These are phyloP conservation scores for Globisporangium rhizosaccharum DNA, from an alignment of 352 stramenopile genomes.

Conservation along the genomic window DNA sequence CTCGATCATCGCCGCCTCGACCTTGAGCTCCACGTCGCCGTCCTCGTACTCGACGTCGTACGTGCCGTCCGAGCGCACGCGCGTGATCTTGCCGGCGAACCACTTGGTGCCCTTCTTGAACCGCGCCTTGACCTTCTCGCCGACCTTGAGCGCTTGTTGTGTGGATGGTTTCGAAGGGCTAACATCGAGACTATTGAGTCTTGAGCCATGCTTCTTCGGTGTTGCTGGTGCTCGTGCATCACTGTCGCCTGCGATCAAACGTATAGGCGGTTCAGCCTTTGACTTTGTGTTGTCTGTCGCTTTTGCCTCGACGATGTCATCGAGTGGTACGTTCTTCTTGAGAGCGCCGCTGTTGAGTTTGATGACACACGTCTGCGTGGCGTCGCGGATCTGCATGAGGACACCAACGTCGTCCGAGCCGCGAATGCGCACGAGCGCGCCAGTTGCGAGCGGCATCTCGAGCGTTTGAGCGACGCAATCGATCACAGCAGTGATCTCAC, in stretches of 20 bases:
- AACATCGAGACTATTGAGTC: no score
- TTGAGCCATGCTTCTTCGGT: no score
- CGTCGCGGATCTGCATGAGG: constrained; percentile 57
- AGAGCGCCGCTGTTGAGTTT: constrained; percentile 59
- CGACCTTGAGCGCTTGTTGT: no score
- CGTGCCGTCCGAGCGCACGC: constrained; percentile 52
- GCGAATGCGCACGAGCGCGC: constrained; percentile 50
- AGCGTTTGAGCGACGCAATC: no score
- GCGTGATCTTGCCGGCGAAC: constrained; percentile 55
- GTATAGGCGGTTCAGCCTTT: neutral
- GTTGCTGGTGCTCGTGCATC: no score
- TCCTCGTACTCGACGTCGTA: constrained; percentile 69
- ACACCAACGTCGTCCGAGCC: constrained; percentile 46
- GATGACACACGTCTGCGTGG: constrained; percentile 59
- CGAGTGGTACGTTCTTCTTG: constrained; percentile 64
- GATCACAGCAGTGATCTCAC: no score
- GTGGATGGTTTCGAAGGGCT: no score
- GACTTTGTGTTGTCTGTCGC: constrained; percentile 23
- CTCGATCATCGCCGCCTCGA: constrained; percentile 28
- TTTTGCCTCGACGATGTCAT: constrained; percentile 45
- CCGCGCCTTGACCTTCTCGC: constrained; percentile 41
- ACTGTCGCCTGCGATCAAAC: no score
- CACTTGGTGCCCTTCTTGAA: constrained; percentile 68
- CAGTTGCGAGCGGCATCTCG: constrained; percentile 41
- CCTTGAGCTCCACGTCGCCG: constrained; percentile 38